Evolutionary conservation across 2,329 filamentous ascomycete species (phyloP).

Genomic region (Rhynchosporium agropyri): DNA sequence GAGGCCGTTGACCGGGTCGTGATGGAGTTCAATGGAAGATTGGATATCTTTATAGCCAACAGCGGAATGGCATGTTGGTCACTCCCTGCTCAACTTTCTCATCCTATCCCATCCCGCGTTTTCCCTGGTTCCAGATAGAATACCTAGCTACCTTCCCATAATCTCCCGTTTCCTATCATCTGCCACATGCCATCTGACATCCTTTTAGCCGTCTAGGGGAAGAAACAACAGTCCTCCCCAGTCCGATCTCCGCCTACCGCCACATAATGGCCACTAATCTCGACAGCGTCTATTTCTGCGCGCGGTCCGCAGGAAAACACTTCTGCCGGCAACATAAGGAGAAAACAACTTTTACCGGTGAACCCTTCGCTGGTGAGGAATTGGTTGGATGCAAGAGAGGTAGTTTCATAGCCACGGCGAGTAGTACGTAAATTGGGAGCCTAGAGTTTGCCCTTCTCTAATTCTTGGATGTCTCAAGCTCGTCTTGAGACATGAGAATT

Average conservation of each 20-base stretch:
- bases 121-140: background rate
- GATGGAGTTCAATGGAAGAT: background rate
- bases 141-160: background rate
- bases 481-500: too few relatives aligned
- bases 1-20: background rate
- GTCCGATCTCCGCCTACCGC: background rate
- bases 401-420: constrained; percentile 1
- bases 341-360: background rate
- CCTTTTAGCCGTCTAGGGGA: background rate
- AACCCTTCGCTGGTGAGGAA: background rate
- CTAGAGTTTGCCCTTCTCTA: too few relatives aligned
- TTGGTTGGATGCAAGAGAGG: background rate
- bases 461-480: too few relatives aligned
- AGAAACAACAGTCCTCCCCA: constrained; percentile 1
- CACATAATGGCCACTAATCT: constrained; percentile 4
- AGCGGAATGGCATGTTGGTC: constrained; percentile 1
- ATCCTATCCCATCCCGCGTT: too few relatives aligned
- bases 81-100: too few relatives aligned
- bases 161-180: too few relatives aligned
- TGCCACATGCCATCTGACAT: too few relatives aligned
- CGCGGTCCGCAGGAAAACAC: constrained; percentile 2
- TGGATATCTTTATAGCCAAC: constrained; percentile 2
- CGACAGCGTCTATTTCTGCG: constrained; percentile 7
- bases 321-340: background rate
- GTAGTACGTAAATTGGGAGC: background rate